Conservation (phyloP, 306 rosid species). For the Phaseolus lunatus region DNA sequence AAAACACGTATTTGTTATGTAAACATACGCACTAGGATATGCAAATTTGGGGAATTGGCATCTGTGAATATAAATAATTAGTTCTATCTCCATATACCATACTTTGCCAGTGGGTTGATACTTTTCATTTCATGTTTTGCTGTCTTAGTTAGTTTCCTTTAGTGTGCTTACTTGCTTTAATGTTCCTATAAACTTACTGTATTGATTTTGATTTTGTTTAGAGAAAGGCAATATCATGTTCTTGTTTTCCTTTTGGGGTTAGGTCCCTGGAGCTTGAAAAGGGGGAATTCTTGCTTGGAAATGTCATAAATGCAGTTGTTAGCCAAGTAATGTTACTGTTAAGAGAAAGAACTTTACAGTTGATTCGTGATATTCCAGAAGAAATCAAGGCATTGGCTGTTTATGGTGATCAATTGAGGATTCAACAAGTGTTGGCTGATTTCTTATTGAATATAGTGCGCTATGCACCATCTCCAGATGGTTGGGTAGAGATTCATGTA, state of each 20-base stretch:
- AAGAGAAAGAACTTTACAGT: conserved; percentile 86
- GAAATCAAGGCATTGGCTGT: conserved; percentile 91
- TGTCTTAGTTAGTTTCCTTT: conserved; percentile 11
- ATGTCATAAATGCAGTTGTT: conserved; percentile 93
- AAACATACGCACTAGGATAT: conserved; percentile 14
- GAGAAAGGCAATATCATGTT: conserved; percentile 41
- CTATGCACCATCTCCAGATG: conserved; percentile 88
- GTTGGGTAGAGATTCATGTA: conserved; percentile 96
- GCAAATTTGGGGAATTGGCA: conserved; percentile 21
- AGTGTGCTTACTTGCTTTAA: conserved; percentile 35
- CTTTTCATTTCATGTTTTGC: conserved; percentile 18
- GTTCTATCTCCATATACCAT: conserved; percentile 27
- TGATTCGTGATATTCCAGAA: conserved; percentile 97
- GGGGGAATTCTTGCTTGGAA: conserved; percentile 84
- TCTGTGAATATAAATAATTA: conserved; percentile 33
- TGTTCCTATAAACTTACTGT: conserved; percentile 33
- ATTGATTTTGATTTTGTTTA: conserved; percentile 33
- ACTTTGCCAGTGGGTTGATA: conserved; percentile 20
- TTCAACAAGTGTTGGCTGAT: conserved; percentile 94
- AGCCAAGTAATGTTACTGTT: conserved; percentile 95
- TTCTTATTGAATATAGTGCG: conserved; percentile 92
- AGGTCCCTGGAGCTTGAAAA: conserved; percentile 94
- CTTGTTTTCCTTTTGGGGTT: conserved; percentile 45
- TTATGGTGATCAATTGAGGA: conserved; percentile 92
- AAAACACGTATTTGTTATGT: not conserved